Base-by-base conservation (phyloP, 2,329 filamentous ascomycete species). In the Alternaria incomplexa region DNA sequence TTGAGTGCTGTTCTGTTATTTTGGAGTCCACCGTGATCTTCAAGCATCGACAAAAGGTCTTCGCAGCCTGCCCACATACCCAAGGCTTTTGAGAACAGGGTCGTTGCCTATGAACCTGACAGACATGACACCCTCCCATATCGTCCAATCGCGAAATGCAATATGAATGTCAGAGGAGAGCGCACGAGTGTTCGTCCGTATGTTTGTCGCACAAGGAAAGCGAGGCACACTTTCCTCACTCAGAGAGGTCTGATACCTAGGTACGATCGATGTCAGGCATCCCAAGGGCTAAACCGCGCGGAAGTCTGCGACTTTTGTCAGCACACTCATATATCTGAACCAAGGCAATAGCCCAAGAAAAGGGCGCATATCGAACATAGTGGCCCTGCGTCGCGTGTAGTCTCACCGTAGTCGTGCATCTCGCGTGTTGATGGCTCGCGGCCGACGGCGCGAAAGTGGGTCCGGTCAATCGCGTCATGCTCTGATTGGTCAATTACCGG, bases 231-330 rank as follows among this genome's bases (percentile, higher is more conserved):
- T 51, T 51, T 51, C 17, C 48, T 32, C 12, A 9, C 7, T 6
- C 26, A n/a, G 17, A 32, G 28, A 11, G 12, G 17, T 15, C 12
- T 12, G 11, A 12, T 10, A n/a, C n/a, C n/a, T n/a, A n/a, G n/a
- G n/a, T n/a, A 28, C n/a, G 9, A 22, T 15, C 47, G 17, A 22
- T 36, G 23, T 44, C n/a, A 30, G n/a, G 23, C 32, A n/a, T 20
- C 36, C 54, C n/a, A n/a, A 25, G 54, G 54, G 32, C 44, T 6
- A 56, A 56, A 56, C 15, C 54, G 54, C 26, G 47, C 54, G 54
- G 54, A n/a, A 46, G 26, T 56, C 6, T 22, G 9, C 22, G 15
- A 23, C 48, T 40, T 52, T 23, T 40, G 48, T 52, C 48, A 52
- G 48, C 48, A 36, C 4, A 40, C 13, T 25, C 15, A 5, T 20